A percentile compares a stretch with the other conserved stretches of the same genome.
Evolutionary conservation across 495 filamentous ascomycete species (phyloP).

Genomic region (Neurospora sp.): DNA sequence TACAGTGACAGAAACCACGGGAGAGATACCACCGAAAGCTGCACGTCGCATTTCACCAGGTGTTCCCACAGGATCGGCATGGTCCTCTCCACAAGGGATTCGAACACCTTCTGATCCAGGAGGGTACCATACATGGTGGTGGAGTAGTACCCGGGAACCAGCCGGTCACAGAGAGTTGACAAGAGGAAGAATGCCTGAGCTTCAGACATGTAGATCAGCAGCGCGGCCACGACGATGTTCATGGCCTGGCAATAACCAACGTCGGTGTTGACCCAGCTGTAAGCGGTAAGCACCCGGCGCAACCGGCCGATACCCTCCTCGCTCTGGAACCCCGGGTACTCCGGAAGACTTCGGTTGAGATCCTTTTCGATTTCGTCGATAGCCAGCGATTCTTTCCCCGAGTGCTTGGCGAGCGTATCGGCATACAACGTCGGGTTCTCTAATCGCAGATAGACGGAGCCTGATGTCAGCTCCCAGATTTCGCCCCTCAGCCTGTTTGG

Average conservation of each 20-base stretch:
- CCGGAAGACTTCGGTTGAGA: conserved; percentile 86
- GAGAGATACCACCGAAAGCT: conserved; percentile 95
- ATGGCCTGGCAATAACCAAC: conserved; percentile 98
- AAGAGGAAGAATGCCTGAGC: conserved; percentile 91
- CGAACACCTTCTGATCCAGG: conserved; percentile 92
- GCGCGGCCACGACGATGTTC: conserved; percentile 95
- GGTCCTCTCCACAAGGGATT: conserved; percentile 92
- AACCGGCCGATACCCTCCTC: conserved; percentile 90
- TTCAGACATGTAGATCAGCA: conserved; percentile 98
- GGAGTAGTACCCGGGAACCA: conserved; percentile 93
- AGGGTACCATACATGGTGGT: conserved; percentile 98
- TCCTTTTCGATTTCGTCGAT: conserved; percentile 99
- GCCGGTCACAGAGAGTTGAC: conserved; percentile 81
- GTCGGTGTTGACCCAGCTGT: conserved; percentile 90
- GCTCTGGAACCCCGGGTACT: conserved; percentile 95
- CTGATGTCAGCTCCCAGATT: conserved; percentile 90
- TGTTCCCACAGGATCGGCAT: conserved; percentile 99
- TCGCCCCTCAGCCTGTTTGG: conserved; percentile 90
- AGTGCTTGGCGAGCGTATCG: conserved; percentile 73
- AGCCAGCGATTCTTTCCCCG: conserved; percentile 76
- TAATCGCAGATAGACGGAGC: conserved; percentile 77
- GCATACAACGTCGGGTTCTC: conserved; percentile 73
- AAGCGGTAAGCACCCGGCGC: conserved; percentile 83
- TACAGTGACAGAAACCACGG: conserved; percentile 98
- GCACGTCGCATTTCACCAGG: conserved; percentile 86